Base-by-base conservation (phyloP, 2,329 filamentous ascomycete species). In the Scleromitrula shiraiana region DNA sequence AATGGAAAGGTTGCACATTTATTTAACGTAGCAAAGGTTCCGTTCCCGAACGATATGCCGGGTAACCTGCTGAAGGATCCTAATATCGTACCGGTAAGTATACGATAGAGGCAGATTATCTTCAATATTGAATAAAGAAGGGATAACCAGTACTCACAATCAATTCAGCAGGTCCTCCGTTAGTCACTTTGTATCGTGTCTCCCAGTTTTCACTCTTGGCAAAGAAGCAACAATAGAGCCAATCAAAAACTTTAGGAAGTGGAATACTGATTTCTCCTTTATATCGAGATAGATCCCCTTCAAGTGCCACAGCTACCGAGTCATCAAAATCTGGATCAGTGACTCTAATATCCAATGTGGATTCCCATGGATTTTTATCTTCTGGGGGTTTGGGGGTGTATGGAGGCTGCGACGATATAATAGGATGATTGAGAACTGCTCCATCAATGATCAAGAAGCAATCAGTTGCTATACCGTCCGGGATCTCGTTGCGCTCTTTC, bases 181-280 rank as follows among this genome's bases (percentile, higher is more conserved):
- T 22, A 14, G 32, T 44, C 6, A 24, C n/a, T 4, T 26, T 33
- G 30, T 50, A 39, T 42, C 38, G 39, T 2, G 44, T 48, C 39
- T 39, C 17, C 48, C 48, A 46, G 35, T 46, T 10, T 37, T 50
- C 41, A 12, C 27, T 46, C 41, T 46, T 46, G 2, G 29, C 15
- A 19, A 45, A 19, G 15, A 32, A 41, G 20, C 36, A 30, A 24
- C 41, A 46, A 12, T 46, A 46, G 2, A 45, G n/a, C 46, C 46
- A 49, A 26, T 46, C 48, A 35, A 46, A 46, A 3, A 50, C 41
- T 5, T 44, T 50, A 14, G 42, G 41, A 36, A 50, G 48, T 14
- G 41, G 36, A 23, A 50, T 46, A 17, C 15, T 37, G 12, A 50
- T 41, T 5, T 46, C 27, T 19, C 41, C 47, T 27, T 19, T 23